Evolutionary conservation across 2,329 filamentous ascomycete species (phyloP).

Genomic region (Polychaeton citri): DNA sequence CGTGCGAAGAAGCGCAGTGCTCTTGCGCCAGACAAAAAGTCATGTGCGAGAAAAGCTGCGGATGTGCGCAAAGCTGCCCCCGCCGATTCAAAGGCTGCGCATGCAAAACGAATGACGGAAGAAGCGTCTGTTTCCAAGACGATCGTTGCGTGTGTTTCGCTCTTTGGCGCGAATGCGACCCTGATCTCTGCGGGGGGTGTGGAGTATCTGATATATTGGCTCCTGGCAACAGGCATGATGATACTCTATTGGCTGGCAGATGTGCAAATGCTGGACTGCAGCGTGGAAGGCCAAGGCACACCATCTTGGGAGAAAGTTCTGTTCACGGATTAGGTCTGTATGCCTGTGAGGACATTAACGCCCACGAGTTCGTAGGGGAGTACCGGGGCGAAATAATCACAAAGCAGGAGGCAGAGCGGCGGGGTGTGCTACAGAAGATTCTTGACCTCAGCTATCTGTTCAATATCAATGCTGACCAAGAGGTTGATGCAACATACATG

Average conservation of each 20-base stretch:
- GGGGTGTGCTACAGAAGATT: conserved; percentile 51
- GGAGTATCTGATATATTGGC: conserved; percentile 57
- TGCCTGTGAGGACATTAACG: conserved; percentile 51
- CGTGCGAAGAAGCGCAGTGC: conserved; percentile 50
- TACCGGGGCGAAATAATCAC: conserved; percentile 69
- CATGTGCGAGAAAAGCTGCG: conserved; percentile 62
- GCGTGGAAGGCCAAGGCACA: conserved; percentile 49
- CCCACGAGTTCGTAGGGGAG: conserved; percentile 65
- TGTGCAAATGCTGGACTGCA: conserved; percentile 66
- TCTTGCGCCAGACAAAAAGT: conserved; percentile 48
- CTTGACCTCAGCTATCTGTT: conserved; percentile 52
- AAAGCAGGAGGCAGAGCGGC: conserved; percentile 53
- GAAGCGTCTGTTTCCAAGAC: conserved; percentile 24
- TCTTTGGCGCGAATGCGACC: conserved; percentile 68
- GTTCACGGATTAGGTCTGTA: conserved; percentile 68
- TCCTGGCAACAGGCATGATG: conserved; percentile 50
- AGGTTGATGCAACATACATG: conserved; percentile 59
- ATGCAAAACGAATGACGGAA: conserved; percentile 28
- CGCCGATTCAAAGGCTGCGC: conserved; percentile 31
- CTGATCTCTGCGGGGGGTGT: conserved; percentile 58
- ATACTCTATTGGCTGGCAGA: conserved; percentile 41
- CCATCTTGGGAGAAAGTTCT: conserved; percentile 57
- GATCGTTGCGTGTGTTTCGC: conserved; percentile 53
- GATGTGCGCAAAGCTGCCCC: conserved; percentile 48
- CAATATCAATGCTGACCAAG: conserved; percentile 37